Percentiles rank a stretch among this genome's conserved stretches.
Evolutionary conservation across 2,329 filamentous ascomycete species (phyloP).

Genomic region (Neonectria neomacrospora): DNA sequence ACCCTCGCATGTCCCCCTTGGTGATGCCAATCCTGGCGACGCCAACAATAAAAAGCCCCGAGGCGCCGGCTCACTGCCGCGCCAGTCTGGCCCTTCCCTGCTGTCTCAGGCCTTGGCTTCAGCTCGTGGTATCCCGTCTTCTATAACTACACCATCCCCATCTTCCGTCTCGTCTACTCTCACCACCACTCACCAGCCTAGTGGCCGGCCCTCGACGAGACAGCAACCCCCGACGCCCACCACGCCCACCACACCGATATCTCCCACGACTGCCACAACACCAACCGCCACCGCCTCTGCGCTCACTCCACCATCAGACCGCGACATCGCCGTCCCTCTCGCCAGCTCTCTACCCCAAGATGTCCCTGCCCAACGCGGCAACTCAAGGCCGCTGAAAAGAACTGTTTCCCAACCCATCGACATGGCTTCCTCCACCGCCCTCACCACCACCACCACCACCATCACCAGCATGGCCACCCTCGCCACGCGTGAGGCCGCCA

Average conservation of each 20-base stretch:
- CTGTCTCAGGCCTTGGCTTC: conserved; percentile 68
- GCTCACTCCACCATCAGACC: conserved; percentile 33
- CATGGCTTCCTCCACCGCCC: conserved; percentile 49
- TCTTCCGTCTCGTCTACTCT: conserved; percentile 7
- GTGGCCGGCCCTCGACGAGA: conserved; percentile 23
- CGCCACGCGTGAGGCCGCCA: conserved; percentile 44
- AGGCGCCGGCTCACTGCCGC: conserved; percentile 51
- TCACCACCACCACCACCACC: conserved; percentile 40
- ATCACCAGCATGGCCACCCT: conserved; percentile 48
- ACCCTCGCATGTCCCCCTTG: conserved; percentile 29
- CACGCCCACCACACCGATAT: conserved; percentile 26
- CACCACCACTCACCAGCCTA: conserved; percentile 24
- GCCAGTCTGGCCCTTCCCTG: conserved; percentile 63
- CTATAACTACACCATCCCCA: conserved; percentile 25
- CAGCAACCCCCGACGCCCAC: conserved; percentile 48
- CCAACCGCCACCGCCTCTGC: conserved; percentile 18
- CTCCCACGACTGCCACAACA: conserved; percentile 15
- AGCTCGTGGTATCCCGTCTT: conserved; percentile 61
- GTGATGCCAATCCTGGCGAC: conserved; percentile 40
- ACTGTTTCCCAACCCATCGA: conserved; percentile 46
- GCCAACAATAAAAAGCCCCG: conserved; percentile 59
- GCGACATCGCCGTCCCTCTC: conserved; percentile 31
- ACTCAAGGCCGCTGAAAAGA: conserved; percentile 53
- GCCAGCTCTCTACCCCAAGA: conserved; percentile 41
- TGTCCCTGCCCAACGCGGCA: conserved; percentile 50